Evolutionary conservation across 148 eudicot genomes (phyloP).

Genomic region (Chenopodium berlandieri): DNA sequence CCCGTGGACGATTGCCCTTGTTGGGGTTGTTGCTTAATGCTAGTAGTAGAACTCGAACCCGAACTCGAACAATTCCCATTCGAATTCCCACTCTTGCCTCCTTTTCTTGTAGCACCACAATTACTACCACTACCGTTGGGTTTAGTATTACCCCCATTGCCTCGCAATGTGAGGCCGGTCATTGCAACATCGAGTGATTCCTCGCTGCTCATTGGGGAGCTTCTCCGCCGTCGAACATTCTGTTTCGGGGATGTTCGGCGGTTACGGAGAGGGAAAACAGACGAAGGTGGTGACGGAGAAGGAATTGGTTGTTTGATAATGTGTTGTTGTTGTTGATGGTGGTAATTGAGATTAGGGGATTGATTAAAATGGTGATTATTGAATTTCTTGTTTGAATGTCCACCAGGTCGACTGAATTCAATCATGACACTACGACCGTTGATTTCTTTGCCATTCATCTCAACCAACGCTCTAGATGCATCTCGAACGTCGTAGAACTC

Average conservation of each 20-base stretch:
- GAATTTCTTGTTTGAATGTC: slow-evolving; percentile 33
- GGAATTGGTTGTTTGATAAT: too few relatives aligned
- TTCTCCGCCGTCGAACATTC: slow-evolving; percentile 1
- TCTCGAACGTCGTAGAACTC: slow-evolving; percentile 80
- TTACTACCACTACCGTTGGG: too few relatives aligned
- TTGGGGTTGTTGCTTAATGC: background rate
- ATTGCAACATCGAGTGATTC: slow-evolving; percentile 17
- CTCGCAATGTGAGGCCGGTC: background rate
- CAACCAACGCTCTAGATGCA: slow-evolving; percentile 57
- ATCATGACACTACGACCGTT: slow-evolving; percentile 42
- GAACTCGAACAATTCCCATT: slow-evolving; percentile 18
- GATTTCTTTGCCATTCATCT: slow-evolving; percentile 70
- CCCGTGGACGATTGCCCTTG: background rate
- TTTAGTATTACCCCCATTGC: background rate
- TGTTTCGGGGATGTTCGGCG: background rate
- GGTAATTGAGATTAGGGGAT: background rate
- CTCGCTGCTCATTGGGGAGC: slow-evolving; percentile 24
- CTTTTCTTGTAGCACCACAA: background rate
- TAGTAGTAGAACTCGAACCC: background rate
- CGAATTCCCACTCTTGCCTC: background rate
- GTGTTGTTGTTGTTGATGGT: background rate
- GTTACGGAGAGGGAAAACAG: background rate
- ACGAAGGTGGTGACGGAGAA: background rate
- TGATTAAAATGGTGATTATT: background rate
- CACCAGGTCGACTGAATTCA: slow-evolving; percentile 82